Conservation (phyloP, 2,329 filamentous ascomycete genomes). For the Colletotrichum simmondsii region DNA sequence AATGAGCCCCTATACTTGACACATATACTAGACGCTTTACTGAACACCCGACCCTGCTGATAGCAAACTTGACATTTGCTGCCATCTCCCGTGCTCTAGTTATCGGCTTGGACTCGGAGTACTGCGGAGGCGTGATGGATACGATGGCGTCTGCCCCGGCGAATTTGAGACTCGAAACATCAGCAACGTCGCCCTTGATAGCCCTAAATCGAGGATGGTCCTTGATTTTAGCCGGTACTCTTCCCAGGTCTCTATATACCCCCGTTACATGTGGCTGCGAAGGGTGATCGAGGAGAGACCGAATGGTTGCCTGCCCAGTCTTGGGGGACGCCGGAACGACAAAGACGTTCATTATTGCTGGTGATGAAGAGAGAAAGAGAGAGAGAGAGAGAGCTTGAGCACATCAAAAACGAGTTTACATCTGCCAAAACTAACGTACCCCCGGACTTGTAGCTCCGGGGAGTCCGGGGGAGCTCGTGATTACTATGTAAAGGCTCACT, state of each 20-base stretch:
- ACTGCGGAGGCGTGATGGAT: slow-evolving; percentile 48
- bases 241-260: slow-evolving; percentile 44
- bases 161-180: slow-evolving; percentile 42
- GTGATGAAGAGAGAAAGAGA: neutral
- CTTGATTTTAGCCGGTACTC: slow-evolving; percentile 43
- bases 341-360: slow-evolving; percentile 42
- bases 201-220: slow-evolving; percentile 42
- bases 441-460: neutral
- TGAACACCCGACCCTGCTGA: slow-evolving; percentile 38
- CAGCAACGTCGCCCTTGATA: slow-evolving; percentile 43
- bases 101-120: slow-evolving; percentile 38
- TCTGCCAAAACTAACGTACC: neutral
- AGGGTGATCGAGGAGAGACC: slow-evolving; percentile 38
- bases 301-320: slow-evolving; percentile 44
- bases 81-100: slow-evolving; percentile 46
- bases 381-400: neutral
- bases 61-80: slow-evolving; percentile 45
- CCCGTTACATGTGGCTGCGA: slow-evolving; percentile 39
- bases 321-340: slow-evolving; percentile 47
- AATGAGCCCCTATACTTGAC: slow-evolving; percentile 43
- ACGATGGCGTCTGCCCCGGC: slow-evolving; percentile 43
- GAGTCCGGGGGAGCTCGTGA: neutral
- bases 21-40: slow-evolving; percentile 18
- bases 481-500: neutral
- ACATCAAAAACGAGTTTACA: neutral